Percentiles rank a stretch among this genome's conserved stretches.
Evolutionary conservation across 306 rosid species (phyloP).

Genomic region (Cucurbita maxima): DNA sequence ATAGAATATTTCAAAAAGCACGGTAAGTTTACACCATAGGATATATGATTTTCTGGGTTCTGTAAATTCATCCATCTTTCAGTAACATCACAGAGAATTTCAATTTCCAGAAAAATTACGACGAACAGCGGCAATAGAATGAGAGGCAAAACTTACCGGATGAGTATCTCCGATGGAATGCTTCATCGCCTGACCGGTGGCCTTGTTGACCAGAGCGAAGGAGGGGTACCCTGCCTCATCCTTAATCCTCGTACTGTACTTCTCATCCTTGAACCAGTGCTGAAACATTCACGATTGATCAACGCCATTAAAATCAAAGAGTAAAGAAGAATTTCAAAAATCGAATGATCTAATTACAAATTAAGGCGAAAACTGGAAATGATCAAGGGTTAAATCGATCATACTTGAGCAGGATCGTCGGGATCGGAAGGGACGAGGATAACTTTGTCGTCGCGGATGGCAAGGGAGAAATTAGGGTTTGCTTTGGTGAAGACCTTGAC

Average conservation of each 20-base stretch:
- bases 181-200: slow-evolving; percentile 65
- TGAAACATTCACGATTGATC: slow-evolving; percentile 16
- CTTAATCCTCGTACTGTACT: slow-evolving; percentile 70
- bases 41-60: background rate
- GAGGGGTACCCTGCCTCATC: slow-evolving; percentile 62
- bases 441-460: slow-evolving; percentile 37
- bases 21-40: too few species aligned
- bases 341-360: background rate
- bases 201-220: slow-evolving; percentile 66
- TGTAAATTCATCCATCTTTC: background rate
- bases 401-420: slow-evolving; percentile 36
- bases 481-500: slow-evolving; percentile 38
- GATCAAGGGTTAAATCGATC: background rate
- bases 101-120: background rate
- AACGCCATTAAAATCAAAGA: background rate
- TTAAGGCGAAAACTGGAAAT: background rate
- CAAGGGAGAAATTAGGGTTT: slow-evolving; percentile 32
- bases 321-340: background rate
- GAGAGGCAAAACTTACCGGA: slow-evolving; percentile 33
- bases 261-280: slow-evolving; percentile 89
- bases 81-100: background rate
- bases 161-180: slow-evolving; percentile 53
- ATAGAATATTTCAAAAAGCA: too few species aligned
- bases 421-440: slow-evolving; percentile 44
- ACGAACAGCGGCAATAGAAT: background rate